Base-by-base conservation (phyloP, 1,139 yeast species). In the Hyphopichia khmerensis region DNA sequence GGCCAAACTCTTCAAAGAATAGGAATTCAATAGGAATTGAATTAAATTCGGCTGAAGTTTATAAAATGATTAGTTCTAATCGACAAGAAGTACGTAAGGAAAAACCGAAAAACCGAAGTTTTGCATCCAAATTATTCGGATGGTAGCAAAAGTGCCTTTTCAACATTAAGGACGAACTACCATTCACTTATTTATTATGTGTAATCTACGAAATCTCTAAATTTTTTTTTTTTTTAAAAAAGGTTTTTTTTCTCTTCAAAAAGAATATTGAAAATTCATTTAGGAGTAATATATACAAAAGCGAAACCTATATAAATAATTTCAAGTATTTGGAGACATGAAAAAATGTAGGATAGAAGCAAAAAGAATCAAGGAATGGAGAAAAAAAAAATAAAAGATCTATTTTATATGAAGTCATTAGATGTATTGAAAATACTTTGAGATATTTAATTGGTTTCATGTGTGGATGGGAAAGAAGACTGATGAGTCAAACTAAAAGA, bases 71-170 rank as follows among this genome's bases (percentile, higher is more conserved):
- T 13, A 53, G 59, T 39, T 37, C 54, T 4, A 39, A 36, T 17
- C 37, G 41, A 27, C 42, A 26, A 43, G 41, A 43, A 17, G 17
- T 15, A 9, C 34, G 34, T 7, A 16, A 32, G 17, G 40, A 32
- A 29, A 19, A 32, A 9, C 29, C 29, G 4, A 32, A 32, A 7
- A 32, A 11, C 17, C n/a, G 34, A 36, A 54, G 62, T 9, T 48
- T 65, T 36, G 52, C 68, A 2, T 56, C 69, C 7, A 49, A 67
- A 37, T 43, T 69, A 18, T 68, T 69, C 51, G 73, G 74, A 2
- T 69, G 75, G 75, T 68, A 11, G 24, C 8, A 21, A 21, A 21
- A 5, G 24, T 6, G 8, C 24, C 24, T 21, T 8, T 21, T 21
- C n/a, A n/a, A n/a, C n/a, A n/a, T n/a, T n/a, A n/a, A n/a, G n/a